Evolutionary conservation across 148 eudicot species (phyloP).

Genomic region (Silene conica): DNA sequence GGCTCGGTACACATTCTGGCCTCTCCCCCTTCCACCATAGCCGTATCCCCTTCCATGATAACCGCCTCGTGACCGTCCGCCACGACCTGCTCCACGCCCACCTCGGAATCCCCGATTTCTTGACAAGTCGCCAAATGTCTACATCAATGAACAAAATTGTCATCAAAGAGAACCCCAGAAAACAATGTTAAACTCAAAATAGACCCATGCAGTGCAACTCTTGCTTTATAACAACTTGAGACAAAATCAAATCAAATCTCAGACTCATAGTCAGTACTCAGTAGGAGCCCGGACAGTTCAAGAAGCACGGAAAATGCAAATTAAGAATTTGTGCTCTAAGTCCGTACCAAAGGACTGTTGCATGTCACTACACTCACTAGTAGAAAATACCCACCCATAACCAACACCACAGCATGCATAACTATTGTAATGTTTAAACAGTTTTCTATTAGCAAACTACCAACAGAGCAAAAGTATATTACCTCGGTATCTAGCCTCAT

Average conservation of each 20-base stretch:
- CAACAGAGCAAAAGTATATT: constrained; percentile 11
- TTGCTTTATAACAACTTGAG: constrained; percentile 1
- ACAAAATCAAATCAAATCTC: not conserved
- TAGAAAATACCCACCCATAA: not conserved
- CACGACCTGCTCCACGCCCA: constrained; percentile 43
- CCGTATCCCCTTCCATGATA: constrained; percentile 47
- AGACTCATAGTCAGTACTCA: not conserved
- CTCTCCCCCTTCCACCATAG: constrained; percentile 50
- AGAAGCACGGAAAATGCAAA: not conserved
- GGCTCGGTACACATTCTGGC: constrained; percentile 36
- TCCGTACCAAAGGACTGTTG: not conserved
- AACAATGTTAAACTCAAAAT: not conserved
- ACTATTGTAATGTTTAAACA: not conserved
- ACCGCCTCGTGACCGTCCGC: constrained; percentile 49
- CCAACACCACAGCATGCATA: not conserved
- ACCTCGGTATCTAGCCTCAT: constrained; percentile 61
- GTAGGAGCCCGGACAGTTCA: not conserved
- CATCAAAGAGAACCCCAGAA: not conserved
- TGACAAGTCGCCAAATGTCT: constrained; percentile 59
- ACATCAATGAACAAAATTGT: constrained; percentile 14
- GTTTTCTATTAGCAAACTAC: not conserved
- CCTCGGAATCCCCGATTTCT: constrained; percentile 42
- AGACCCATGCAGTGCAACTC: not conserved
- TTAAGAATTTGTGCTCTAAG: not conserved
- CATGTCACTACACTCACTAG: not conserved